These are phyloP conservation scores for Rubia yunnanensis DNA, from an alignment of 257 asterid species.

Conservation along the genomic window DNA sequence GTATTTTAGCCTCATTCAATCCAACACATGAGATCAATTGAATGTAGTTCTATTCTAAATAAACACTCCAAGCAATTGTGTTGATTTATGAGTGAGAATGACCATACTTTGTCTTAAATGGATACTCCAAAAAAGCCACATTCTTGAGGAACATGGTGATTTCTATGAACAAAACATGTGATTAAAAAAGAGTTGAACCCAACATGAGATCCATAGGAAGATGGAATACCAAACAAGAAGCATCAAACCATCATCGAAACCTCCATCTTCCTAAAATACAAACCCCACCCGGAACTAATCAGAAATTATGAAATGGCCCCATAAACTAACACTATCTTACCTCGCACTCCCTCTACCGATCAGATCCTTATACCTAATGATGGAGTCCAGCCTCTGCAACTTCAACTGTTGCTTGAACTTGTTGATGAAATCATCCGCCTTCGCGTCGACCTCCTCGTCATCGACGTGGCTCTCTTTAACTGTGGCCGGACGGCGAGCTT, in stretches of 20 bases:
- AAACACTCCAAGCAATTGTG: not conserved
- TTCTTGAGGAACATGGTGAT: conserved; percentile 16
- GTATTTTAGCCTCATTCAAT: too few relatives aligned
- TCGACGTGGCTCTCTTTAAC: conserved; percentile 36
- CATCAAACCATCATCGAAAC: not conserved
- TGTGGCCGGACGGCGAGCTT: conserved; percentile 63
- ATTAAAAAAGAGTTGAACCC: conserved; percentile 11
- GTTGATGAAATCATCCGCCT: conserved; percentile 76
- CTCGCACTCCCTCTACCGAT: conserved; percentile 44
- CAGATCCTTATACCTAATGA: conserved; percentile 63
- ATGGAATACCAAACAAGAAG: conserved; percentile 10
- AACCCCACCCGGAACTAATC: conserved; percentile 18
- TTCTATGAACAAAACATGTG: conserved; percentile 17
- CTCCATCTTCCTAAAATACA: not conserved
- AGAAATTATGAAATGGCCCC: conserved; percentile 26
- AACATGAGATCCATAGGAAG: conserved; percentile 4
- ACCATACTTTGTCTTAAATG: not conserved
- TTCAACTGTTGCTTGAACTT: conserved; percentile 72
- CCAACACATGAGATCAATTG: too few relatives aligned
- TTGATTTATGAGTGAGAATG: not conserved
- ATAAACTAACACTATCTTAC: conserved; percentile 9
- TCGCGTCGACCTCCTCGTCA: conserved; percentile 65
- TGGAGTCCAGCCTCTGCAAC: conserved; percentile 77
- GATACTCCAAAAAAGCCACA: conserved; percentile 31
- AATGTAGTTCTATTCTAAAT: not conserved